Evolutionary conservation across 140 eudicot species (phyloP).

Genomic region (Flaveria floridana): DNA sequence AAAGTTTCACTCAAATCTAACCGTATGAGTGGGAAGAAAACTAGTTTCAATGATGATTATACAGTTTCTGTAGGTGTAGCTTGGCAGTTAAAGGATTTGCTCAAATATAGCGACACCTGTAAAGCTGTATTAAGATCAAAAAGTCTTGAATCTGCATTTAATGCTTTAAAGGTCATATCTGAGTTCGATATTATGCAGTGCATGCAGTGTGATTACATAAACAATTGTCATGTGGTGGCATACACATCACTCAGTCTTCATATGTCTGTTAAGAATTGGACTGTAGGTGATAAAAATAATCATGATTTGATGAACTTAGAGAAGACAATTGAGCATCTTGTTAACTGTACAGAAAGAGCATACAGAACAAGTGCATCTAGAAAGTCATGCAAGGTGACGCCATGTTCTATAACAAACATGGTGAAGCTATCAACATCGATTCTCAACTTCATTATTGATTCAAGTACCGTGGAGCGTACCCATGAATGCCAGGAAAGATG

Average conservation of each 20-base stretch:
- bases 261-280: conserved; percentile 47
- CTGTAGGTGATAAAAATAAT: conserved; percentile 26
- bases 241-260: conserved; percentile 66
- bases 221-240: conserved; percentile 49
- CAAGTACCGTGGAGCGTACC: conserved; percentile 39
- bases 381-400: conserved; percentile 34
- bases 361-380: conserved; percentile 31
- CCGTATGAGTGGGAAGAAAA: conserved; percentile 33
- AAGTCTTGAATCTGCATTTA: conserved; percentile 40
- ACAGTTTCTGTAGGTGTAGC: conserved; percentile 57
- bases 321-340: conserved; percentile 63
- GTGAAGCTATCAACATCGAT: conserved; percentile 66
- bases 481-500: conserved; percentile 42
- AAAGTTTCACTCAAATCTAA: conserved; percentile 41
- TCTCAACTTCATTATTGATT: conserved; percentile 71
- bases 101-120: conserved; percentile 45
- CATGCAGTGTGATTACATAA: conserved; percentile 51
- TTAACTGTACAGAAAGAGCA: conserved; percentile 46
- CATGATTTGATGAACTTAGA: conserved; percentile 41
- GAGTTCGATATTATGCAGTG: conserved; percentile 67
- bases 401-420: conserved; percentile 44
- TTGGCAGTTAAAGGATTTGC: conserved; percentile 91
- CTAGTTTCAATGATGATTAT: conserved; percentile 56
- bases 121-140: conserved; percentile 50
- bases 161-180: conserved; percentile 62